Conservation (phyloP, 768 basidiomycete genomes). For the Suillus occidentalis region DNA sequence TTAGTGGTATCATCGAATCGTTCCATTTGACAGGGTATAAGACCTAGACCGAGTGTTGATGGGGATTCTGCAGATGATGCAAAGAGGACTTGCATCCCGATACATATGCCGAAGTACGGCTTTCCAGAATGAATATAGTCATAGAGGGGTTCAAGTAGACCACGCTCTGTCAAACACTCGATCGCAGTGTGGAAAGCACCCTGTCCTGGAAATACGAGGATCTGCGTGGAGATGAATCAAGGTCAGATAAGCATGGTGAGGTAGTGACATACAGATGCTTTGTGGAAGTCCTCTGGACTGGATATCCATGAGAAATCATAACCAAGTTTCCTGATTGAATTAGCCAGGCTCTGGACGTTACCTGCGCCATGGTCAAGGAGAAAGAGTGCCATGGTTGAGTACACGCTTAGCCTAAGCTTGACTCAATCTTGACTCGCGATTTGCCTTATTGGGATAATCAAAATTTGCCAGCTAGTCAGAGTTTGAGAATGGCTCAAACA, state of each 20-base stretch:
- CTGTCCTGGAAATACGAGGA: conserved; percentile 95
- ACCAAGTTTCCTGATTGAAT: conserved; percentile 82
- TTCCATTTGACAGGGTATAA: conserved; percentile 81
- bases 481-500: background rate
- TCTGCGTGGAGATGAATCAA: conserved; percentile 46
- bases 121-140: conserved; percentile 82
- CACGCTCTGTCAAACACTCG: conserved; percentile 66
- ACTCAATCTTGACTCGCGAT: background rate
- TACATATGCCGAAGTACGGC: conserved; percentile 98
- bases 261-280: conserved; percentile 75
- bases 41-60: conserved; percentile 65
- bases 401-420: background rate
- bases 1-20: conserved; percentile 72
- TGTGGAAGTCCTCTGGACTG: conserved; percentile 74
- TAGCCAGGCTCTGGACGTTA: conserved; percentile 91
- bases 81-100: conserved; percentile 97
- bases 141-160: conserved; percentile 77
- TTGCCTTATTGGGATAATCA: conserved; percentile 12
- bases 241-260: conserved; percentile 7
- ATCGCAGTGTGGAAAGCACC: conserved; percentile 92
- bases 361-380: conserved; percentile 97
- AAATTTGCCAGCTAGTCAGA: conserved; percentile 1
- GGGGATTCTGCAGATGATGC: conserved; percentile 80
- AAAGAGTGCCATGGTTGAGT: conserved; percentile 57
- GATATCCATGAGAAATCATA: conserved; percentile 89